Base-by-base conservation (phyloP, 768 basidiomycete genomes). In the Kwoniella botswanensis region DNA sequence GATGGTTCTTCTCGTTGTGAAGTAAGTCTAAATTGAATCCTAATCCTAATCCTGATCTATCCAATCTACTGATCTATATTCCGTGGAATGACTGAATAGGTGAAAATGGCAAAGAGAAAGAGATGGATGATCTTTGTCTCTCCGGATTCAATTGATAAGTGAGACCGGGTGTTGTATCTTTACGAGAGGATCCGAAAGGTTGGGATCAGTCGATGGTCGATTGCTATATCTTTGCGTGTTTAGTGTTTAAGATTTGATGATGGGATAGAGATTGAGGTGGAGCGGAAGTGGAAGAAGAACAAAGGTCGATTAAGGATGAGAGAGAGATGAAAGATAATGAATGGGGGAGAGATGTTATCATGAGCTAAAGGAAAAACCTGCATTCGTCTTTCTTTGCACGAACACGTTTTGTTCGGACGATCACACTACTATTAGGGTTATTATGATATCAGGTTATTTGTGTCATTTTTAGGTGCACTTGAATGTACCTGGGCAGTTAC, bases 1-100 rank as follows among this genome's bases (percentile, higher is more conserved):
- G 46, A 50, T 13, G 12, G 46, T 50, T 18, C 12, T 50, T 18
- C 18, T 13, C 18, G 46, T 50, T 11, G 12, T 50, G 46, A 13
- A 15, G 46, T 35, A 6, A 50, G 46, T 15, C 46, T 50, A 50
- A 50, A 50, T 17, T 50, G 46, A 10, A 15, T 50, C 18, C 46
- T 24, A 18, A n/a, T 55, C 15, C 54, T 22, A 24, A 21, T 35
- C 35, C 35, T 35, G 22, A 59, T 41, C 24, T 44, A 42, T 42
- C 29, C 57, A 13, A 59, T 29, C 59, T 61, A 43, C 21, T 22
- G 59, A 43, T 61, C 41, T 61, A 61, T 61, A 12, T 41, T 2
- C 21, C 43, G 7, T 15, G 42, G 26, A 42, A 44, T 21, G 59
- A 61, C 17, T 43, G 59, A 61, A 43, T 43, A 22, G 22, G 57